phyloP scores from a whole-genome alignment of 371 early-diverging fungal species.

The Rhizomucor miehei region DNA sequence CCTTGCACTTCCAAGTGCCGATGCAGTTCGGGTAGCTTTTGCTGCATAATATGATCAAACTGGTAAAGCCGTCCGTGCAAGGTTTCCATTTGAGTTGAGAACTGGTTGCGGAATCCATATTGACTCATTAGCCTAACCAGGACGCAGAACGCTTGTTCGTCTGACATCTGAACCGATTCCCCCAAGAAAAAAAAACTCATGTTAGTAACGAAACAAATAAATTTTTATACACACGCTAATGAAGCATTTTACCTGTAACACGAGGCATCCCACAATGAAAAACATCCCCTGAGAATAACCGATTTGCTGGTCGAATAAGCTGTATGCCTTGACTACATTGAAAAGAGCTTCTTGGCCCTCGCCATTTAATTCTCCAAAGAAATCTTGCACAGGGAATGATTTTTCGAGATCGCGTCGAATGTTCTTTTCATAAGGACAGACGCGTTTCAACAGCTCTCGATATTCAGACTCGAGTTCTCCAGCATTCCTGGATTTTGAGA shows the following conservation, averaged over 20 bases:
- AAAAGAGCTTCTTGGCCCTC: slow-evolving; percentile 80
- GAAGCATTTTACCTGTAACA: slow-evolving; percentile 68
- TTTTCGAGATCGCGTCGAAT: slow-evolving; percentile 85
- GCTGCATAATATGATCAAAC: slow-evolving; percentile 77
- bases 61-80: slow-evolving; percentile 81
- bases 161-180: slow-evolving; percentile 68
- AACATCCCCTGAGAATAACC: slow-evolving; percentile 96
- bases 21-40: slow-evolving; percentile 63
- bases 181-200: too few relatives aligned
- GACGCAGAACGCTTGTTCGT: slow-evolving; percentile 85
- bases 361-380: slow-evolving; percentile 75
- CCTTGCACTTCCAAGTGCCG: slow-evolving; percentile 73
- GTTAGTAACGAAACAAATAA: not conserved
- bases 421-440: slow-evolving; percentile 80
- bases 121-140: slow-evolving; percentile 65
- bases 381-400: slow-evolving; percentile 81
- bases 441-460: slow-evolving; percentile 68
- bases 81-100: slow-evolving; percentile 77
- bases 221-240: not conserved
- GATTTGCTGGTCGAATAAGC: slow-evolving; percentile 87
- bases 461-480: slow-evolving; percentile 78
- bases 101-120: slow-evolving; percentile 80
- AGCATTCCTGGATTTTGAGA: slow-evolving; percentile 62
- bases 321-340: slow-evolving; percentile 88
- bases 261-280: slow-evolving; percentile 84